Conservation (phyloP, 2,329 filamentous ascomycete genomes). For the Xylaria sp. region DNA sequence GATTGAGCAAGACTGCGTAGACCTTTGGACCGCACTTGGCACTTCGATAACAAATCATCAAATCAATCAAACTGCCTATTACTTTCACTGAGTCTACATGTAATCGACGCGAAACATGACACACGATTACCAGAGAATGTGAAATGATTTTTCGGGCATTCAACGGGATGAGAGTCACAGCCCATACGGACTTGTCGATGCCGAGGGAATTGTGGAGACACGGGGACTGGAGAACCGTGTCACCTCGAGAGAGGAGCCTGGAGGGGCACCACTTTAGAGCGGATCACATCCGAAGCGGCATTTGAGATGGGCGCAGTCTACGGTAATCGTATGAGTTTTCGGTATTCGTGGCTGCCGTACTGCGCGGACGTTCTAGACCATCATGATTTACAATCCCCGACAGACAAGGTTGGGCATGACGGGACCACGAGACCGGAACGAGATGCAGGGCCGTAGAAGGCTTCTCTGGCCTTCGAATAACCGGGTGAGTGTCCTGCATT, state of each 20-base stretch:
- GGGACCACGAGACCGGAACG: not conserved
- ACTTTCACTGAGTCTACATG: not conserved
- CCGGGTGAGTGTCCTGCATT: not conserved
- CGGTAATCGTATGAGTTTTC: not conserved
- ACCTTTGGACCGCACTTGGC: too few relatives aligned
- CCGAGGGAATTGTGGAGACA: not conserved
- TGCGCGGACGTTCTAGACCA: not conserved
- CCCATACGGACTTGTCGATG: not conserved
- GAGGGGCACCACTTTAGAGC: not conserved
- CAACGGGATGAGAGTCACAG: not conserved
- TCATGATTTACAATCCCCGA: not conserved
- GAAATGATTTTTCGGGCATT: not conserved
- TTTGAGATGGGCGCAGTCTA: not conserved
- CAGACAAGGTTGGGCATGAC: not conserved
- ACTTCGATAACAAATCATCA: not conserved
- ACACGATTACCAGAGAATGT: not conserved
- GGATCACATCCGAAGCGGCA: not conserved
- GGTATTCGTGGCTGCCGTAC: not conserved
- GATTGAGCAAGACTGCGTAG: too few relatives aligned
- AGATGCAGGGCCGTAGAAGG: slow-evolving; percentile 1
- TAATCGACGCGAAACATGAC: not conserved
- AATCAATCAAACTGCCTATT: not conserved
- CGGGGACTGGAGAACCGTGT: not conserved
- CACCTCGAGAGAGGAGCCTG: not conserved
- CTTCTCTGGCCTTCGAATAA: not conserved